Base-by-base conservation (phyloP, 2,329 filamentous ascomycete genomes). In the Chaetothyriales sp. region DNA sequence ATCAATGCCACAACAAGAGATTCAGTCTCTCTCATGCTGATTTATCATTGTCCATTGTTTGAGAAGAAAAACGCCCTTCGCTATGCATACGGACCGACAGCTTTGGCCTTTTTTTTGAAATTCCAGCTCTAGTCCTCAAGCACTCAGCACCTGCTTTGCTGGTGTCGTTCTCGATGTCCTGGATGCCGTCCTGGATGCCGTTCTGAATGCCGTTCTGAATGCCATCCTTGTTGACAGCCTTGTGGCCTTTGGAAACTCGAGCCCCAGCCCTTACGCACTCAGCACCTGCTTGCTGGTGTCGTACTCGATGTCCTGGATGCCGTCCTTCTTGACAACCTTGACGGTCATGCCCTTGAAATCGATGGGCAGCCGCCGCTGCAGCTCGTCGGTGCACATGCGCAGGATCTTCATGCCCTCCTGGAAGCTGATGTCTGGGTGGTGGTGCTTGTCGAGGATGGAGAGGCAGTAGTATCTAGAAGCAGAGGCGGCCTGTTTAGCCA, bases 301-400 rank as follows among this genome's bases (percentile, higher is more conserved):
- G 67, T 89, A 94, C 58, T 87, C 81, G 63, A 94, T 78, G 63
- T 92, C 87, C 61, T 80, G 74, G 56, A 98, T 84, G 9, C 94
- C 92, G 62, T 97, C 88, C 73, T 94, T 94, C 56, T 89, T 95
- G 64, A 98, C 82, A 37, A 89, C 85, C 77, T 97, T 97, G 63
- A 98, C 89, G 65, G 82, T 63, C 63, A 95, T 86, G 43, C 92
- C 92, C 78, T 98, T 98, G 80, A 97, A 98, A 69, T 98, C 92
- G 66, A 98, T 89, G 54, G 92, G 92, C 76, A 98, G 80, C 71
- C 94, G 81, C 68, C 92, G 82, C 80, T 95, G 95, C 67, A 98
- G 74, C 76, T 98, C 92, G 69, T 97, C 89, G 61, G 87, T 92
- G 74, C 92, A 98, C 83, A 95, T 85, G 63, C 81, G 83, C 64